Conservation (phyloP, 768 basidiomycete species). For the Thelephora ganbajun region DNA sequence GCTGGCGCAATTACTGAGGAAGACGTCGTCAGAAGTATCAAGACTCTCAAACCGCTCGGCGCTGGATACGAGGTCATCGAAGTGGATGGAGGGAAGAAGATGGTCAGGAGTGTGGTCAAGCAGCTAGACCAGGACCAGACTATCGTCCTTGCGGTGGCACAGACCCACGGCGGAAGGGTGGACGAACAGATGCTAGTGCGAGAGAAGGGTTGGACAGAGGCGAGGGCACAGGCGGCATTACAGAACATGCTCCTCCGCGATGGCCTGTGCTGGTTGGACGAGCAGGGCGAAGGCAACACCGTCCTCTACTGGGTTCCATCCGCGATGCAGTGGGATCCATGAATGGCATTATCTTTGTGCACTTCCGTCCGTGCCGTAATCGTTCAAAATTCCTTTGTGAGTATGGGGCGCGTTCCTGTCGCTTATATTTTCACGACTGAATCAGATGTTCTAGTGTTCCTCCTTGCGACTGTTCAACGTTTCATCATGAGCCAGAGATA, state of each 20-base stretch:
- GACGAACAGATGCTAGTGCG: slow-evolving; percentile 46
- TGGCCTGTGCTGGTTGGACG: slow-evolving; percentile 91
- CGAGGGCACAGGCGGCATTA: slow-evolving; percentile 63
- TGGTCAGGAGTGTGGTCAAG: slow-evolving; percentile 82
- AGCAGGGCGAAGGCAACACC: slow-evolving; percentile 57
- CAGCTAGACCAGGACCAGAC: slow-evolving; percentile 87
- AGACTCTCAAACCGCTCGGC: slow-evolving; percentile 75
- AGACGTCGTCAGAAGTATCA: slow-evolving; percentile 73
- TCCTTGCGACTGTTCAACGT: too few relatives aligned
- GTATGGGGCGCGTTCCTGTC: too few relatives aligned
- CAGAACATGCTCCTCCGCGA: slow-evolving; percentile 86
- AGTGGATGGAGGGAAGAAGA: slow-evolving; percentile 52
- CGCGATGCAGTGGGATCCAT: slow-evolving; percentile 75
- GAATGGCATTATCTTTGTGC: slow-evolving; percentile 5
- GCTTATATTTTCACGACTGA: too few relatives aligned
- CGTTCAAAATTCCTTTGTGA: too few relatives aligned
- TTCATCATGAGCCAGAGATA: too few relatives aligned
- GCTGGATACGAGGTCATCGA: slow-evolving; percentile 84
- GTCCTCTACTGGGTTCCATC: slow-evolving; percentile 81
- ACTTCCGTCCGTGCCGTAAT: background rate
- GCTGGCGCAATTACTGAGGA: slow-evolving; percentile 70
- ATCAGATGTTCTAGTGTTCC: too few relatives aligned
- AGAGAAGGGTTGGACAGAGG: slow-evolving; percentile 62
- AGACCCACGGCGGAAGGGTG: slow-evolving; percentile 54
- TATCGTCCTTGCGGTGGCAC: slow-evolving; percentile 62